phyloP scores from a whole-genome alignment of 768 basidiomycete species.

The Leccinum barrowsii region DNA sequence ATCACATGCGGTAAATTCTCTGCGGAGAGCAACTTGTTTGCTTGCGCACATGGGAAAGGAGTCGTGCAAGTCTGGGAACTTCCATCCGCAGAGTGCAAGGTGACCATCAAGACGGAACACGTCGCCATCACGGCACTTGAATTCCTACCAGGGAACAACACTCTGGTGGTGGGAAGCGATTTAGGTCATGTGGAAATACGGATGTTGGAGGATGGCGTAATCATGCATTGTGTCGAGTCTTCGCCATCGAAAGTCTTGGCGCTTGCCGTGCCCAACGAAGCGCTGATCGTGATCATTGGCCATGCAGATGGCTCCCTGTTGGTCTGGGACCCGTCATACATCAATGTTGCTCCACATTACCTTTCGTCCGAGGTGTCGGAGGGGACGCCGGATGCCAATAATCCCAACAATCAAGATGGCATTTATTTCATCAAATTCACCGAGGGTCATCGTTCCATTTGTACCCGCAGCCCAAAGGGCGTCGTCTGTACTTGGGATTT shows the following conservation, averaged over 20 bases:
- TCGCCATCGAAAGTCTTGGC: conserved; percentile 9
- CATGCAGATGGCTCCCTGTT: conserved; percentile 13
- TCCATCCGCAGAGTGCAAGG: conserved; percentile 7
- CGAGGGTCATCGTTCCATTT: conserved; percentile 1
- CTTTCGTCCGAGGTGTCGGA: not conserved
- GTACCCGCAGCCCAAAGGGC: conserved; percentile 13
- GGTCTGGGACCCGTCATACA: conserved; percentile 14
- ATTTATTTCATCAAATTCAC: conserved; percentile 13
- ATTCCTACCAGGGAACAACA: conserved; percentile 8
- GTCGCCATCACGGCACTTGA: conserved; percentile 10
- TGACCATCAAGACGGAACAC: conserved; percentile 12
- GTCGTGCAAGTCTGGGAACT: conserved; percentile 17
- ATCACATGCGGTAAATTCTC: conserved; percentile 16
- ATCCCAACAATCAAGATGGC: not conserved
- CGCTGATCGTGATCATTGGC: conserved; percentile 11
- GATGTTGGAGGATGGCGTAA: conserved; percentile 10
- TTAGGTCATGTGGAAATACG: conserved; percentile 13
- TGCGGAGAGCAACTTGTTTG: conserved; percentile 8
- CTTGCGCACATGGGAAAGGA: conserved; percentile 17
- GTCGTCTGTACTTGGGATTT: conserved; percentile 16
- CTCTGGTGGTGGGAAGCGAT: conserved; percentile 11
- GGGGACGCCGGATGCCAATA: not conserved
- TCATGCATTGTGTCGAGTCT: conserved; percentile 4
- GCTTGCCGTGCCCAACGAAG: conserved; percentile 8
- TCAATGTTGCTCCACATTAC: conserved; percentile 3